Evolutionary conservation across 2,329 filamentous ascomycete genomes (phyloP), one percentile per base, ranked within the genome.

Genomic region (Onygenales sp.): DNA sequence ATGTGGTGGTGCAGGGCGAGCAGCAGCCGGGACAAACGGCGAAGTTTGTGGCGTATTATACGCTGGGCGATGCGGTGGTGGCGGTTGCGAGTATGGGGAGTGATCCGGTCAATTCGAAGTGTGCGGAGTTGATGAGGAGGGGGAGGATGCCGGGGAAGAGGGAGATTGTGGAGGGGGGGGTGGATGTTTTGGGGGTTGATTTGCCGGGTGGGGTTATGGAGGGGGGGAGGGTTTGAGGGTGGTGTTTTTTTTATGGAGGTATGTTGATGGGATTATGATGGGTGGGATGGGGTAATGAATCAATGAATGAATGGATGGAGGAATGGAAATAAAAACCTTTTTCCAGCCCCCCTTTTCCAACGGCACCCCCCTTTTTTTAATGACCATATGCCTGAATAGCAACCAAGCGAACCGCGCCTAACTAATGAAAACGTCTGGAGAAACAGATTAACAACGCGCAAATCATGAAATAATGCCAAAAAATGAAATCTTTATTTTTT

Each of bases 11-110:
- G 9, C 80, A 87, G 50, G 92, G 92, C 10, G 81, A 87, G 2
- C 14, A 14, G 14, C 14, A 14, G 60, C 82, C 85, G 0, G 84
- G 84, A 3, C 82, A 91, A 17, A 17, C 17, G 65, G 82, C 81
- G 55, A 90, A 89, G 65, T 98, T 95, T 65, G 84, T 86, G 5
- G 92, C 89, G 0, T 98, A 88, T 72, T 98, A 96, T 68, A 85
- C 83, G 52, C 86, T 87, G 67, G 90, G 86, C 2, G 88, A 97
- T 51, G 86, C 83, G 0, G 84, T 96, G 1, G 87, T 96, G 10
- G 93, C 93, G 0, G 87, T 96, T 62, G 89, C 89, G 0, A 92
- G 82, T 55, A 96, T 96, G 89, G 85, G 86, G 59, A 84, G 83
- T 72, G 93, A 98, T 68, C 93, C 93, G 0, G 81, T 87, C 53